Conservation (phyloP, 177 flowering plant genomes). For the Vitis hybrid region DNA sequence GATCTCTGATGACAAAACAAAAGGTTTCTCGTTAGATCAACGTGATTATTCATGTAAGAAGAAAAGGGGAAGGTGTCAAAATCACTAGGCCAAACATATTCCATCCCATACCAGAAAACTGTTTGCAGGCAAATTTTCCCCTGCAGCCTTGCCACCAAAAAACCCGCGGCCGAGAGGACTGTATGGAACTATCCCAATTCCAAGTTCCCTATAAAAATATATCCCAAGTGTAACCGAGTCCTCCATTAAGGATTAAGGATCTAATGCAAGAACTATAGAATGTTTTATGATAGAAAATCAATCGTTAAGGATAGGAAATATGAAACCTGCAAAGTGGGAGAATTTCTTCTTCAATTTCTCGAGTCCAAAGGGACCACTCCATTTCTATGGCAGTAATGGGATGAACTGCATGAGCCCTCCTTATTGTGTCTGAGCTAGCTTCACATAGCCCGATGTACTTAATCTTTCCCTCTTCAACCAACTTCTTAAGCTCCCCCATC, state of each 20-base stretch:
- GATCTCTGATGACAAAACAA: background rate
- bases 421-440: slow-evolving; percentile 35
- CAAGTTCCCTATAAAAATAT: slow-evolving; percentile 40
- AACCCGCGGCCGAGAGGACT: slow-evolving; percentile 75
- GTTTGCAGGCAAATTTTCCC: slow-evolving; percentile 39
- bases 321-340: slow-evolving; percentile 36
- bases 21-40: background rate
- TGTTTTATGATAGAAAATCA: too few relatives aligned
- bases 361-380: slow-evolving; percentile 47
- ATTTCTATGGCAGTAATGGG: slow-evolving; percentile 43
- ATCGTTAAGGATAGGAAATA: too few relatives aligned
- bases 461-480: slow-evolving; percentile 42
- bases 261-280: too few relatives aligned
- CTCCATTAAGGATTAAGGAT: background rate
- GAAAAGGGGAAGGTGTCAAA: too few relatives aligned
- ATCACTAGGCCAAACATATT: too few relatives aligned
- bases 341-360: slow-evolving; percentile 37
- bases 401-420: slow-evolving; percentile 50
- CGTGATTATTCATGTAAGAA: background rate
- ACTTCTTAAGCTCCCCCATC: slow-evolving; percentile 48
- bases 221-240: too few relatives aligned
- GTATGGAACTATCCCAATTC: slow-evolving; percentile 66
- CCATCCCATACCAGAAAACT: slow-evolving; percentile 42
- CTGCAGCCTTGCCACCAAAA: slow-evolving; percentile 63
- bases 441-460: slow-evolving; percentile 43